Conservation (phyloP, 148 eudicot genomes). For the Nyssa sinensis region DNA sequence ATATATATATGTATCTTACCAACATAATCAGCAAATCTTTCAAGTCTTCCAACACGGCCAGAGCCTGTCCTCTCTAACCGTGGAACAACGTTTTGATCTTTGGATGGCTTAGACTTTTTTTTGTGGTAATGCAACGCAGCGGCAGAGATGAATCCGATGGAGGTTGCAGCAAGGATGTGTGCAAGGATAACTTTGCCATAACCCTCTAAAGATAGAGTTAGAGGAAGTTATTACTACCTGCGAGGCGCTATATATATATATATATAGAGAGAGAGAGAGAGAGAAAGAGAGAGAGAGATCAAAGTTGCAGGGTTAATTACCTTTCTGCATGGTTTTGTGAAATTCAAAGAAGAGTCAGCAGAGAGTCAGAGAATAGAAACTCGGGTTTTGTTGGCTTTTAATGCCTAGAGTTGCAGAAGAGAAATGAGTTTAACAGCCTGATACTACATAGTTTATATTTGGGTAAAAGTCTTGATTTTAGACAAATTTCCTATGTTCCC, state of each 20-base stretch:
- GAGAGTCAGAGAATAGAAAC: too few species aligned
- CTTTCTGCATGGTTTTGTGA: background rate
- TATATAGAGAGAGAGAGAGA: background rate
- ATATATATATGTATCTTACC: slow-evolving; percentile 36
- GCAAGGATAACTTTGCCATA: slow-evolving; percentile 21
- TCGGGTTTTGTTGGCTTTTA: too few species aligned
- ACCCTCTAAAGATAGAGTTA: slow-evolving; percentile 12
- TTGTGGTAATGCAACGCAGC: slow-evolving; percentile 21
- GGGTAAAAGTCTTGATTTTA: too few species aligned
- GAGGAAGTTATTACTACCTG: too few species aligned
- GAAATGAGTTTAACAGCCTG: too few species aligned
- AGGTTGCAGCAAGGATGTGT: slow-evolving; percentile 30
- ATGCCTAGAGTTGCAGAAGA: too few species aligned
- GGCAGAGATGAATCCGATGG: slow-evolving; percentile 34
- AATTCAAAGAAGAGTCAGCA: background rate
- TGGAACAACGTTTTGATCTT: slow-evolving; percentile 39
- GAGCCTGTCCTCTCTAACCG: slow-evolving; percentile 40
- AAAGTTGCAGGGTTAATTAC: too few species aligned
- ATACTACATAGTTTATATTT: too few species aligned
- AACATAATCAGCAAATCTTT: slow-evolving; percentile 79
- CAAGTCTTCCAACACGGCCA: slow-evolving; percentile 56
- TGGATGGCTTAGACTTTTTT: slow-evolving; percentile 1
- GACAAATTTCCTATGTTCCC: too few species aligned
- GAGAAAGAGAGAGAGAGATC: background rate
- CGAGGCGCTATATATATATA: too few species aligned